These are phyloP conservation scores for Biancaea sappan DNA, from an alignment of 306 rosid species.

Conservation along the genomic window DNA sequence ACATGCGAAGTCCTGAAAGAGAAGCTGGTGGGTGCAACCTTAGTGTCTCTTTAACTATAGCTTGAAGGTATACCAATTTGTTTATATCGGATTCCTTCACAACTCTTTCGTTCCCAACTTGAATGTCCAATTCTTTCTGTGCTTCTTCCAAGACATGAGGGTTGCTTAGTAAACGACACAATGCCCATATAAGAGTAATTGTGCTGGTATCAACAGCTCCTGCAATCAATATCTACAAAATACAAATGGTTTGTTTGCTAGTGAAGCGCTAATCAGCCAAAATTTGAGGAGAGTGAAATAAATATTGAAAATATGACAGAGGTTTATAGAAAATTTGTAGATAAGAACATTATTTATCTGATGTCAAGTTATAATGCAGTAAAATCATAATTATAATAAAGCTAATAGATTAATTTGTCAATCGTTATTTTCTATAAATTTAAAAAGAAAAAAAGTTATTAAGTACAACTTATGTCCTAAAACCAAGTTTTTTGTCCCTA, in stretches of 20 bases:
- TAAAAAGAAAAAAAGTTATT: too few relatives aligned
- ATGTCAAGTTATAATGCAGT: too few relatives aligned
- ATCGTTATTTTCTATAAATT: too few relatives aligned
- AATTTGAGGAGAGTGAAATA: too few relatives aligned
- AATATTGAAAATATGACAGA: too few relatives aligned
- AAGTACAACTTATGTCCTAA: too few relatives aligned
- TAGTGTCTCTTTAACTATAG: slow-evolving; percentile 52
- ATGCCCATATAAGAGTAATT: slow-evolving; percentile 45
- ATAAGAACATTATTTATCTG: too few relatives aligned
- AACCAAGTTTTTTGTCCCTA: too few relatives aligned
- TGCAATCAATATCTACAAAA: slow-evolving; percentile 34
- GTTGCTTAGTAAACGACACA: slow-evolving; percentile 46
- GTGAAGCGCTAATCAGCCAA: too few relatives aligned
- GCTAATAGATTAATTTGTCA: too few relatives aligned
- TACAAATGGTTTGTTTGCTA: neutral
- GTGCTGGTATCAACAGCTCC: slow-evolving; percentile 48
- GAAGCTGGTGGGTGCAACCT: slow-evolving; percentile 54
- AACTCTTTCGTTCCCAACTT: slow-evolving; percentile 49
- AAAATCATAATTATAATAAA: too few relatives aligned
- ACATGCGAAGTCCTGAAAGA: slow-evolving; percentile 33
- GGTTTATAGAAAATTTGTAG: too few relatives aligned
- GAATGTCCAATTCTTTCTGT: slow-evolving; percentile 52
- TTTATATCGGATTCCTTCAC: slow-evolving; percentile 49
- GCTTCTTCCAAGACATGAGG: slow-evolving; percentile 30
- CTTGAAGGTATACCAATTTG: slow-evolving; percentile 51